Evolutionary conservation across 768 basidiomycete genomes (phyloP), one percentile per base, ranked within the genome.

Genomic region (Trametes villosa): DNA sequence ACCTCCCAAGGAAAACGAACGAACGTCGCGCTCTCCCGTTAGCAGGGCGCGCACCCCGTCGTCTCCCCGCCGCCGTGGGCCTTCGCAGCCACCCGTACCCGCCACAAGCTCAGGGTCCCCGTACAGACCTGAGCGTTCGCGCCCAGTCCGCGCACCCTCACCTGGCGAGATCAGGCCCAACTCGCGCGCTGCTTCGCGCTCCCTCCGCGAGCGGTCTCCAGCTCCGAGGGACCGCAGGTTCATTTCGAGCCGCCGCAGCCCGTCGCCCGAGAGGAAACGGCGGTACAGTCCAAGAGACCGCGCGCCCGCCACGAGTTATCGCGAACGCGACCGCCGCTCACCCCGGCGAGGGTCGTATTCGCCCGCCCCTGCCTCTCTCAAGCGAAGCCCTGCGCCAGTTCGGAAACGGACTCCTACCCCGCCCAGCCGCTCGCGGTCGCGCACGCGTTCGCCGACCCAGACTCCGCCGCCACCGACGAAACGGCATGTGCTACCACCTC

Each of bases 231-330:
- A 53, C 22, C 54, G 59, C 24, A 61, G 47, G 46, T 30, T 34
- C 30, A 18, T 24, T 0, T 29, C 38, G 12, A 53, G 26, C 12
- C 63, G 63, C 27, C 59, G 58, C 9, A 65, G 63, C 18, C 64
- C 60, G 9, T 67, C 66, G 20, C 64, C 62, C 4, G 64, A 58
- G 48, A 60, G 63, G 44, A 59, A 59, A 20, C 56, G 56, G 18
- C 58, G 49, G 2, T 54, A 60, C 36, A 59, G 52, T 45, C 60
- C 52, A 24, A 47, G 27, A 22, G 53, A 41, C 15, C 53, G 51
- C 0, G 24, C 40, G 24, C 44, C 24, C 17, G 22, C 44, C 8
- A 20, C 33, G 18, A 60, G 57, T 27, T 59, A 63, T 27, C 54
- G 57, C 34, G 62, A 58, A 12, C 45, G 62, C 11, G 62, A 63